These are phyloP conservation scores for Pseudogymnoascus sp. DNA, from an alignment of 2,329 filamentous ascomycete genomes.

Conservation along the genomic window DNA sequence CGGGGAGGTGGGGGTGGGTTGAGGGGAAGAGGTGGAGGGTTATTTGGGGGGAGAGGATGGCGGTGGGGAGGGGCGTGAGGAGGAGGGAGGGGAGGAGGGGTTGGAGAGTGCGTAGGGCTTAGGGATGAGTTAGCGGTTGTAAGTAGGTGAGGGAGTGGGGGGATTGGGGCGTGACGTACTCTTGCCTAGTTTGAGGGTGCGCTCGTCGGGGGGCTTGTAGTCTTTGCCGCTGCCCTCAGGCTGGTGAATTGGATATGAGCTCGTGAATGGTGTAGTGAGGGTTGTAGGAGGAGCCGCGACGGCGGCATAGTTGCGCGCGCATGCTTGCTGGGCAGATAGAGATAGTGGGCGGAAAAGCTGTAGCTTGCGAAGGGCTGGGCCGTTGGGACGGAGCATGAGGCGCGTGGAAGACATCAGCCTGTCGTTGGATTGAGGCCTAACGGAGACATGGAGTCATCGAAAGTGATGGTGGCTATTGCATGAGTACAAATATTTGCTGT, in stretches of 20 bases:
- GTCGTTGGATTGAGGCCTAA: neutral
- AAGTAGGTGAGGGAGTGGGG: neutral
- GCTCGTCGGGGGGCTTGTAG: slow-evolving; percentile 42
- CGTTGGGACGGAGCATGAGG: neutral
- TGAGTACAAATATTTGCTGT: neutral
- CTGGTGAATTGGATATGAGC: slow-evolving; percentile 24
- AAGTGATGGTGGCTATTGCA: neutral
- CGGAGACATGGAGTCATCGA: neutral
- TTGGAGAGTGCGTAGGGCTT: slow-evolving; percentile 59
- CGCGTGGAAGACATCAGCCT: slow-evolving; percentile 5
- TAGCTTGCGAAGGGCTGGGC: neutral
- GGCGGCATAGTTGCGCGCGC: neutral
- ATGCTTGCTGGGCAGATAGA: neutral
- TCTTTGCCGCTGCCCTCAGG: slow-evolving; percentile 14
- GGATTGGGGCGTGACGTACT: slow-evolving; percentile 37
- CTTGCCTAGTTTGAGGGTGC: slow-evolving; percentile 56
- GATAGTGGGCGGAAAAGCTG: neutral
- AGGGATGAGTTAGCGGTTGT: slow-evolving; percentile 10
- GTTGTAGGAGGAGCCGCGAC: neutral
- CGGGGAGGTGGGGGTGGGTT: slow-evolving; percentile 81
- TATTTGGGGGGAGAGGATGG: slow-evolving; percentile 70
- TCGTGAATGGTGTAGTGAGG: slow-evolving; percentile 30
- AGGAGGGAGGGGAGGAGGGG: slow-evolving; percentile 60
- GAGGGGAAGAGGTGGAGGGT: slow-evolving; percentile 64
- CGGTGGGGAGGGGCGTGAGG: slow-evolving; percentile 60